Evolutionary conservation across 768 basidiomycete species (phyloP), one percentile per base, ranked within the genome.

Genomic region (Tricholoma saponaceum): DNA sequence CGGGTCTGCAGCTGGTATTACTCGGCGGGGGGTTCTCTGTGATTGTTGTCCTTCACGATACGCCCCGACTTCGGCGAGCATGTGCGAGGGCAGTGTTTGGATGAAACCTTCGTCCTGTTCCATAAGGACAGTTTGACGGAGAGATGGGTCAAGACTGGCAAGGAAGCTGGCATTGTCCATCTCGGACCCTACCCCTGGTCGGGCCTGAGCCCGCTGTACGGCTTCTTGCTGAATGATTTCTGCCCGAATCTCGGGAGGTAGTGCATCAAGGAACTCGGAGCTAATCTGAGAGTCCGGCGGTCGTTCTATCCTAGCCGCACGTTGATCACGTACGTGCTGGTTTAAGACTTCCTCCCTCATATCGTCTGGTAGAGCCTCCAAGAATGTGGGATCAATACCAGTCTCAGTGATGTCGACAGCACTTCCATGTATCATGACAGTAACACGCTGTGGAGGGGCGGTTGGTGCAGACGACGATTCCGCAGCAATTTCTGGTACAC

Each of bases 271-370:
- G 73, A 99, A 99, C 74, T 99, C 97, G 1, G 87, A 70, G 71
- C 91, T 96, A 71, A 99, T 95, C 66, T 91, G 88, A 0, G 93
- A 93, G 63, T 93, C 93, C 16, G 83, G 77, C 32, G 84, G 89
- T 47, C 83, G 80, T 69, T 89, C 89, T 56, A 86, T 76, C 66
- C 85, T 79, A 4, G 92, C 85, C 10, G 90, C 86, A 39, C 89
- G 86, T 59, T 88, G 92, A 64, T 98, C 97, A 8, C 95, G 87
- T 63, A 98, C 86, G 67, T 99, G 96, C 67, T 99, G 97, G 65
- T 95, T 95, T 54, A 99, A 80, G 33, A 99, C 94, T 68, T 99
- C 97, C 68, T 97, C 96, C 52, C 97, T 85, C 89, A 99, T 98
- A 62, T 98, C 96, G 67, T 99, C 97, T 0, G 97, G 97, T 8